Percentiles rank a stretch among this genome's conserved stretches.
Conservation (phyloP, 768 basidiomycete species). For the Tremella yokohamensis region DNA sequence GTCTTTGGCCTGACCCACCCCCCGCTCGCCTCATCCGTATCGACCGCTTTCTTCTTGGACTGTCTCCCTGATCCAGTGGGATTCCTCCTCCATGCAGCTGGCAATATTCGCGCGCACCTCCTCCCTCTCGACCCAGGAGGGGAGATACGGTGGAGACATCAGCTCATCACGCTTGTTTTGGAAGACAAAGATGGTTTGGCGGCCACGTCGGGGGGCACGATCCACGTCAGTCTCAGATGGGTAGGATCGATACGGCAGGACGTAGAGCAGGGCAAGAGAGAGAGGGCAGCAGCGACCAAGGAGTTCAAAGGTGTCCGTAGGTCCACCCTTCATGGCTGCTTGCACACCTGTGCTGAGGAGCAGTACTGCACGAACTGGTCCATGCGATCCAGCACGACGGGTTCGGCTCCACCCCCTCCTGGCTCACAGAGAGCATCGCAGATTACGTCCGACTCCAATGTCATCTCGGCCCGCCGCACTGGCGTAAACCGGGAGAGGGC, state of each 20-base stretch:
- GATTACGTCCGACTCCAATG: slow-evolving; percentile 34
- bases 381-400: slow-evolving; percentile 44
- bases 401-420: slow-evolving; percentile 24
- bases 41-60: slow-evolving; percentile 32
- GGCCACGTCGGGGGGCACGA: slow-evolving; percentile 30
- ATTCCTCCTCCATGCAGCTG: slow-evolving; percentile 27
- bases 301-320: slow-evolving; percentile 45
- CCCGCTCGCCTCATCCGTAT: slow-evolving; percentile 3
- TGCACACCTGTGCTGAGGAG: neutral
- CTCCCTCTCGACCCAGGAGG: slow-evolving; percentile 2
- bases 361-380: slow-evolving; percentile 42
- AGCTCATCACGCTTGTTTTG: slow-evolving; percentile 23
- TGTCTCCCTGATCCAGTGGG: slow-evolving; percentile 39
- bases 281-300: slow-evolving; percentile 19
- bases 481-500: slow-evolving; percentile 33
- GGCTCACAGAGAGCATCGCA: slow-evolving; percentile 40
- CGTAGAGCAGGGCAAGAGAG: slow-evolving; percentile 18
- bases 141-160: slow-evolving; percentile 28
- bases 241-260: slow-evolving; percentile 23
- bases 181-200: slow-evolving; percentile 38
- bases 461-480: slow-evolving; percentile 30
- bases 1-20: slow-evolving; percentile 30
- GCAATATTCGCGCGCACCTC: slow-evolving; percentile 20
- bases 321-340: slow-evolving; percentile 1
- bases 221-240: slow-evolving; percentile 33